Base-by-base conservation (phyloP, 257 asterid species). In the Knoxia roxburghii region DNA sequence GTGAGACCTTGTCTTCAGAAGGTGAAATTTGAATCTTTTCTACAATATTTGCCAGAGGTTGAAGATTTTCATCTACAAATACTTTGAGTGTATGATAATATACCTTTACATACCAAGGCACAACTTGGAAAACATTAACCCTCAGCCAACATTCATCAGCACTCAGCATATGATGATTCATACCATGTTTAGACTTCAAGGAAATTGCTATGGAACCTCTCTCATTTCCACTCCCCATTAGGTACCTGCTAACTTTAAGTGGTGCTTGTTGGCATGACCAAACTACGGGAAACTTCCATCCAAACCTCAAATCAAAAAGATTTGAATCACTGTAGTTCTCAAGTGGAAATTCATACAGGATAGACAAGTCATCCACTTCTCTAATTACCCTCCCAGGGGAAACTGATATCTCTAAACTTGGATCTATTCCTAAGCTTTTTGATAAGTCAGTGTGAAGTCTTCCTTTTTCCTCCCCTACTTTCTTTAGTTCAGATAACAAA, bases 101-200 rank as follows among this genome's bases (percentile, higher is more conserved):
- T 72, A 89, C 96, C 83, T 94, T 94, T 56, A 94, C 96, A 78
- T 94, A 94, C 99, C 96, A 94, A 69, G 98, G 99, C 65, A 94
- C 99, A 75, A 90, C 86, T 78, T 94, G 99, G 79, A 90, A 94
- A 68, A 94, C 62, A 68, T 85, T 85, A 76, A 88, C 87, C 73
- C 89, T 78, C 72, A 83, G 62, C 81, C 70, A 72, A 68, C 96
- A 84, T 72, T 68, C 76, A 52, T 72, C 78, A 66, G 75, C 50
- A 64, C 65, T 66, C 49, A 71, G 79, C 26, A 73, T 30, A 63
- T 57, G 64, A 71, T 70, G 83, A 74, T 67, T 73, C 57, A 29
- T 64, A 37, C 76, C 59, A 7, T 83, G n/a, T n/a, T n/a, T 76
- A 39, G 97, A 78, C 71, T 80, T 88, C 81, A 94, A 75, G 32